A percentile compares a stretch with the other conserved stretches of the same genome.
These are phyloP conservation scores for Kluyveromyces sp. DNA, from an alignment of 1,139 yeast species.

Conservation along the genomic window DNA sequence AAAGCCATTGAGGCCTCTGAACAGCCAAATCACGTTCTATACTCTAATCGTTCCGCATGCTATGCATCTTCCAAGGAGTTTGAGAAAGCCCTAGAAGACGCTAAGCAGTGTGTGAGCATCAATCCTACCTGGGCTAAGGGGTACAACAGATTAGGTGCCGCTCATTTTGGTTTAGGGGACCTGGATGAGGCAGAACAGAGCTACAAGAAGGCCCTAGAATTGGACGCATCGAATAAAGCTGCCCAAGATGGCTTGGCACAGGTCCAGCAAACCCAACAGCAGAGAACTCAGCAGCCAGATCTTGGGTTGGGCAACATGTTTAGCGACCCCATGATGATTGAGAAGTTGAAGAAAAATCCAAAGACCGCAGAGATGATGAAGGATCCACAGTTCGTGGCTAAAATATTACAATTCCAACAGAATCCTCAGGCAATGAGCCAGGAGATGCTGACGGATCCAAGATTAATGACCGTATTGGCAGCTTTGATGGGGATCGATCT, in stretches of 20 bases:
- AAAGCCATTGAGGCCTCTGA: slow-evolving; percentile 84
- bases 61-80: slow-evolving; percentile 76
- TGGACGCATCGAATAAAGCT: slow-evolving; percentile 78
- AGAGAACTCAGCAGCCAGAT: slow-evolving; percentile 45
- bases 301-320: slow-evolving; percentile 74
- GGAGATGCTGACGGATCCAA: slow-evolving; percentile 66
- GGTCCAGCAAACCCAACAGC: slow-evolving; percentile 39
- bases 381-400: slow-evolving; percentile 76
- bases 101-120: slow-evolving; percentile 70
- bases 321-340: slow-evolving; percentile 70
- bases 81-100: slow-evolving; percentile 70
- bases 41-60: slow-evolving; percentile 90
- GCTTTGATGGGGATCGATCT: slow-evolving; percentile 78
- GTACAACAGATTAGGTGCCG: slow-evolving; percentile 89
- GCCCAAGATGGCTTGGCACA: slow-evolving; percentile 76
- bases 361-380: slow-evolving; percentile 81
- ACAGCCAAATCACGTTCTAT: slow-evolving; percentile 81
- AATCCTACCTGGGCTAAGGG: slow-evolving; percentile 92
- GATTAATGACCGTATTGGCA: slow-evolving; percentile 84
- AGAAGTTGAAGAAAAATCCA: slow-evolving; percentile 74
- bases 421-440: slow-evolving; percentile 69
- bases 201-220: slow-evolving; percentile 73
- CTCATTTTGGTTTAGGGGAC: slow-evolving; percentile 77
- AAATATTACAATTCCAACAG: slow-evolving; percentile 55
- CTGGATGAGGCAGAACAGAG: slow-evolving; percentile 61